Percentiles rank a stretch among this genome's conserved stretches.
Evolutionary conservation across 257 asterid genomes (phyloP).

Genomic region (Fraxinus cuspidata): DNA sequence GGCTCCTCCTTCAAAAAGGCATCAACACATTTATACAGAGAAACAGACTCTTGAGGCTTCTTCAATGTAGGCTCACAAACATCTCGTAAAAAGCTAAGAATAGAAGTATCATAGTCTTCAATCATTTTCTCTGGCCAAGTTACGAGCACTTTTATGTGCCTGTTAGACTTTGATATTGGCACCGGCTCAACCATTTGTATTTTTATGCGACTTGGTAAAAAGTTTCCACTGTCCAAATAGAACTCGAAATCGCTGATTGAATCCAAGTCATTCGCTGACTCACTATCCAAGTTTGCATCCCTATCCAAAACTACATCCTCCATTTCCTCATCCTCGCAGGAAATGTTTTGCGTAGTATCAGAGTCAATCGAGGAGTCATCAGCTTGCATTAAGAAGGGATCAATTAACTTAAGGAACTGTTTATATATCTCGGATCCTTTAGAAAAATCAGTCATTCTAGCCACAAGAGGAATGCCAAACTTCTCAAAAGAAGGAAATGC

Average conservation of each 20-base stretch:
- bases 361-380: conserved; percentile 35
- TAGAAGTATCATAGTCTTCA: conserved; percentile 42
- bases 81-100: conserved; percentile 45
- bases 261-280: conserved; percentile 25
- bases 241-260: conserved; percentile 37
- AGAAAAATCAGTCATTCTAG: conserved; percentile 53
- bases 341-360: conserved; percentile 30
- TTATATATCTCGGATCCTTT: conserved; percentile 51
- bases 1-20: conserved; percentile 78
- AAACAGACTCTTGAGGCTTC: conserved; percentile 45
- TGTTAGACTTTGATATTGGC: conserved; percentile 12
- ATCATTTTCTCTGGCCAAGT: conserved; percentile 60
- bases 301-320: conserved; percentile 29
- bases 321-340: conserved; percentile 33
- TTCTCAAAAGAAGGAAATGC: conserved; percentile 26
- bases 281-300: conserved; percentile 28
- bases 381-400: conserved; percentile 43
- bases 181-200: conserved; percentile 57
- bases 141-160: conserved; percentile 39
- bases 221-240: conserved; percentile 21
- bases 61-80: conserved; percentile 33
- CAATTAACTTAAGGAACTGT: conserved; percentile 53
- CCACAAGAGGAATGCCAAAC: conserved; percentile 65
- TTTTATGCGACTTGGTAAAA: conserved; percentile 10
- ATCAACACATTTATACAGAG: conserved; percentile 62